A percentile compares a stretch with the other conserved stretches of the same genome.
Conservation (phyloP, 345 rosid genomes). For the Lenwebbia sp. region DNA sequence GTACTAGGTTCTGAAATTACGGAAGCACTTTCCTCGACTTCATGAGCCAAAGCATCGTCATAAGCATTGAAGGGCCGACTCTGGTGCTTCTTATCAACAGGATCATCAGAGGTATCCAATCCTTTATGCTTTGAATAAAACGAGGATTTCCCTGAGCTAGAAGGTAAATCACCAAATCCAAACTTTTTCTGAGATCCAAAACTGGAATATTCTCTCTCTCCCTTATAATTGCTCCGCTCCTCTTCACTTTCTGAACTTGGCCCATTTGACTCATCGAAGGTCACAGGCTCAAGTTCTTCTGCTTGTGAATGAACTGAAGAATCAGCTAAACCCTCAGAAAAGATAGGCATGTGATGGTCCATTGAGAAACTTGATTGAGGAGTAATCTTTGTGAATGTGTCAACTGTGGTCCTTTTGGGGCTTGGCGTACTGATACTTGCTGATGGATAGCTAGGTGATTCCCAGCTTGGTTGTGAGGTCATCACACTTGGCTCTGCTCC, state of each 20-base stretch:
- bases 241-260: constrained; percentile 44
- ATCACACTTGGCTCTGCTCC: constrained; percentile 16
- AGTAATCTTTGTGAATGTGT: constrained; percentile 10
- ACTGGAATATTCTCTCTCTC: neutral
- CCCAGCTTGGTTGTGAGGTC: constrained; percentile 24
- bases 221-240: constrained; percentile 13
- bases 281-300: constrained; percentile 25
- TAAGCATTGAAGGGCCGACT: constrained; percentile 7
- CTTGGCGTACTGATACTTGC: constrained; percentile 24
- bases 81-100: constrained; percentile 6
- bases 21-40: constrained; percentile 17
- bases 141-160: neutral
- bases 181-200: neutral
- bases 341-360: constrained; percentile 17
- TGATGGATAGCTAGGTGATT: constrained; percentile 16
- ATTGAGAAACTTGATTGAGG: constrained; percentile 22
- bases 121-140: neutral
- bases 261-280: constrained; percentile 48
- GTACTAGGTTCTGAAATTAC: neutral
- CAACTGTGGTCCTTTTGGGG: constrained; percentile 3
- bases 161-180: neutral
- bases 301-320: constrained; percentile 26
- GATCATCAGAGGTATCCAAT: neutral
- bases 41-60: neutral
- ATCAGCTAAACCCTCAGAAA: constrained; percentile 26